These are phyloP conservation scores for Solanum chilense DNA, from an alignment of 257 asterid genomes.

Conservation along the genomic window DNA sequence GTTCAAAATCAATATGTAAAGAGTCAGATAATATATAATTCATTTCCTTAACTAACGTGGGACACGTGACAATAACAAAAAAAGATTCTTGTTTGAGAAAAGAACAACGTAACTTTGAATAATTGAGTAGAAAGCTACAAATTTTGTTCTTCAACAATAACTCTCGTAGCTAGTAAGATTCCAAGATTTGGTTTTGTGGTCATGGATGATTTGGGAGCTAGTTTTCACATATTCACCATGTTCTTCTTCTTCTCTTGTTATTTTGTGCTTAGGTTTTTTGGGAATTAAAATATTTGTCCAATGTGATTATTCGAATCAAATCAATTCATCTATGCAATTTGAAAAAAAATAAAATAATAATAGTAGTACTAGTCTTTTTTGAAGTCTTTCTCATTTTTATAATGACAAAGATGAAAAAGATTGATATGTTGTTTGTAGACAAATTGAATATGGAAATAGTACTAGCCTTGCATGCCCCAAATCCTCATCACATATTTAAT, in stretches of 20 bases:
- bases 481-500: neutral
- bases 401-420: neutral
- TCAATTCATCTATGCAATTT: neutral
- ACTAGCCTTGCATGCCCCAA: neutral
- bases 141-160: neutral
- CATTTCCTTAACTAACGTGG: neutral
- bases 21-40: neutral
- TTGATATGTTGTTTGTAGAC: neutral
- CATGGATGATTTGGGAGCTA: neutral
- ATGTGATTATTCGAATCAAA: neutral
- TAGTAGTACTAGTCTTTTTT: neutral
- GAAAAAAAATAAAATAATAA: neutral
- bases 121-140: slow-evolving; percentile 1
- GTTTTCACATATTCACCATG: neutral
- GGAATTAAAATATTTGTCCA: neutral
- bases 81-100: neutral
- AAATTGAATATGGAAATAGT: neutral
- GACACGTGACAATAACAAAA: neutral
- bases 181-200: neutral
- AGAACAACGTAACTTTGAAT: neutral
- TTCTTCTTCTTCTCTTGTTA: neutral
- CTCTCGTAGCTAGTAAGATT: neutral
- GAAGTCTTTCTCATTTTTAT: neutral
- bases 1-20: neutral
- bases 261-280: neutral